phyloP scores from a whole-genome alignment of 2,329 filamentous ascomycete species.

The Lecanicillium sp. region DNA sequence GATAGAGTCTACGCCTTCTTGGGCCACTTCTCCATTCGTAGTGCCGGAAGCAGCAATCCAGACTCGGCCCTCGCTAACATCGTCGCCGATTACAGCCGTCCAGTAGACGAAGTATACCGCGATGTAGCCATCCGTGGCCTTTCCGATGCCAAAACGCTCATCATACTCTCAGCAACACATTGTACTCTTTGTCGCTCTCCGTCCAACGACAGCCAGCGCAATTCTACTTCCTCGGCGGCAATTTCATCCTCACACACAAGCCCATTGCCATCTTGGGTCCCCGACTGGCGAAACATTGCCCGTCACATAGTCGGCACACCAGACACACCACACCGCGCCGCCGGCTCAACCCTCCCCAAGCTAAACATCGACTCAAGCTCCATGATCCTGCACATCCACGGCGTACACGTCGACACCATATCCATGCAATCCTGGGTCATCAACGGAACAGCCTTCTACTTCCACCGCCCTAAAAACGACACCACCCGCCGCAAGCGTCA shows the following conservation, averaged over 20 bases:
- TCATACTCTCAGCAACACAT: constrained; percentile 22
- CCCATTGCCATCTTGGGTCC: constrained; percentile 26
- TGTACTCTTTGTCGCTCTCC: too few relatives aligned
- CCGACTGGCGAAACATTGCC: constrained; percentile 26
- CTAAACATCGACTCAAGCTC: constrained; percentile 17
- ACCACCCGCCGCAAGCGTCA: constrained; percentile 1
- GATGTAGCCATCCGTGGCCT: constrained; percentile 23
- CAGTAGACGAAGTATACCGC: constrained; percentile 22
- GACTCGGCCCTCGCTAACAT: constrained; percentile 13
- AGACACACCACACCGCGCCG: constrained; percentile 21
- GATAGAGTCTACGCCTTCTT: constrained; percentile 28
- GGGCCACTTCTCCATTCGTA: constrained; percentile 23
- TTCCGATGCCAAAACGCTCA: constrained; percentile 18
- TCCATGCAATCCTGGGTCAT: constrained; percentile 19
- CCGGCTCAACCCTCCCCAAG: constrained; percentile 16
- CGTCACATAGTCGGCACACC: constrained; percentile 24
- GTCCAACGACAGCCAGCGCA: too few relatives aligned
- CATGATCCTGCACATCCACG: constrained; percentile 18
- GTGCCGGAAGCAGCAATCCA: constrained; percentile 11
- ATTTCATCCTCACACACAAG: too few relatives aligned
- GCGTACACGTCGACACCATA: constrained; percentile 19
- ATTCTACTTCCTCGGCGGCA: too few relatives aligned
- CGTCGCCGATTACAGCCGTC: constrained; percentile 20
- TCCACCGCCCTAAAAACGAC: constrained; percentile 11
- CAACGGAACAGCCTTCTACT: constrained; percentile 22